Evolutionary conservation across 2,329 filamentous ascomycete species (phyloP), one percentile per base, ranked within the genome.

Genomic region (Aspergillus alliaceus): DNA sequence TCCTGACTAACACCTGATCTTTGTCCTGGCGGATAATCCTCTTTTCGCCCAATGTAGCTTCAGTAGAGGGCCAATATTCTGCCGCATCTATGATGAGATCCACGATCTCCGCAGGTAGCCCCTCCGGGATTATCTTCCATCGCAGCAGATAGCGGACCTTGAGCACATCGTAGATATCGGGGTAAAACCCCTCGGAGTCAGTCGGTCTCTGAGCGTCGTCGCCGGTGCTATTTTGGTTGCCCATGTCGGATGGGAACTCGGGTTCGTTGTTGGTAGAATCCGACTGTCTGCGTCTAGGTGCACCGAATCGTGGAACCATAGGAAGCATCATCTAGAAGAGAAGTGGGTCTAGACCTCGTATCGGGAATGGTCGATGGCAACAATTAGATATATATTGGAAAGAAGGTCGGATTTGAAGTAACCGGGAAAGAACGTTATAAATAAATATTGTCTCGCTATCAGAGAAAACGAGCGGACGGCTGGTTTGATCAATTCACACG

Each of bases 61-160:
- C 63, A 4, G 51, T 56, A 8, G 69, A 72, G 1, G 69, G 62
- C 71, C 71, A 73, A 51, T 73, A 72, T 51, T 73, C 75, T 1
- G 74, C 75, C 27, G 64, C 65, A 58, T 77, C 75, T 32, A 77
- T 54, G 40, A 76, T 76, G 59, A 73, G 61, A 64, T 77, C 75
- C 25, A 75, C 64, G 31, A 77, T 64, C 50, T 77, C 75, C n/a
- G 60, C 56, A 0, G 75, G 75, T 1, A 77, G 57, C 9, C 65
- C 61, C 18, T 58, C 60, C 4, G 51, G 35, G 7, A 62, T 32
- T 44, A 62, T 53, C 57, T 68, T 72, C 66, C 67, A 69, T 44
- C 64, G 66, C 24, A 77, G 57, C 0, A 75, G 31, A 59, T 68
- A 60, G 27, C 72, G 68, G 2, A 71, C 67, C 52, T 70, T 66